These are phyloP conservation scores for Ophiostoma piceae DNA, from an alignment of 2,329 filamentous ascomycete genomes.

Conservation along the genomic window DNA sequence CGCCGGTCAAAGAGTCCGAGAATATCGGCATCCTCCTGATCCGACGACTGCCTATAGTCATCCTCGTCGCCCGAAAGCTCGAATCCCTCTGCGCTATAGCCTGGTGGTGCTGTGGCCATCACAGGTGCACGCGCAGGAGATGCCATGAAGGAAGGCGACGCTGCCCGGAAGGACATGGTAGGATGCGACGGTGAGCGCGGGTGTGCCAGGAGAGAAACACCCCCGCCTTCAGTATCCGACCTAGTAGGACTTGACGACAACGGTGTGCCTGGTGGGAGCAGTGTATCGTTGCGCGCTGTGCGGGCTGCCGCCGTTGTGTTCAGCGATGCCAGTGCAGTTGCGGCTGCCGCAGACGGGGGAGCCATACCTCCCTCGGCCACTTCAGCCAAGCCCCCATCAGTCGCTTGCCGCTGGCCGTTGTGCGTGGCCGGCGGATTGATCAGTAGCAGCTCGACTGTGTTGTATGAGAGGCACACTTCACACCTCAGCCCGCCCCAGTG, in stretches of 20 bases:
- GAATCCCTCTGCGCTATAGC: conserved; percentile 23
- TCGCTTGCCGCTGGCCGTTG: conserved; percentile 22
- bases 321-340: neutral
- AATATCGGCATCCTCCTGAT: conserved; percentile 45
- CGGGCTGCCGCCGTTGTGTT: neutral
- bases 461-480: conserved; percentile 64
- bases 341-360: neutral
- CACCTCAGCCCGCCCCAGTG: conserved; percentile 96
- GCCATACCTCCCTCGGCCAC: neutral
- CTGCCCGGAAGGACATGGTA: conserved; percentile 40
- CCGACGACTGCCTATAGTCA: conserved; percentile 21
- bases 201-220: conserved; percentile 13
- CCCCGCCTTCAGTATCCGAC: conserved; percentile 15
- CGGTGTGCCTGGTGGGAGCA: conserved; percentile 4
- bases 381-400: neutral
- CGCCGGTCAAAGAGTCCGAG: conserved; percentile 50
- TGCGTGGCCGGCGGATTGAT: conserved; percentile 46
- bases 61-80: conserved; percentile 42
- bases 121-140: conserved; percentile 20
- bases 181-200: conserved; percentile 13
- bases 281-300: neutral
- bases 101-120: conserved; percentile 24
- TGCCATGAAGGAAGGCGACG: conserved; percentile 29
- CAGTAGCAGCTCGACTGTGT: conserved; percentile 58
- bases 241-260: conserved; percentile 9